phyloP scores from a whole-genome alignment of 2,329 filamentous ascomycete species.

The Penicillium sp. region DNA sequence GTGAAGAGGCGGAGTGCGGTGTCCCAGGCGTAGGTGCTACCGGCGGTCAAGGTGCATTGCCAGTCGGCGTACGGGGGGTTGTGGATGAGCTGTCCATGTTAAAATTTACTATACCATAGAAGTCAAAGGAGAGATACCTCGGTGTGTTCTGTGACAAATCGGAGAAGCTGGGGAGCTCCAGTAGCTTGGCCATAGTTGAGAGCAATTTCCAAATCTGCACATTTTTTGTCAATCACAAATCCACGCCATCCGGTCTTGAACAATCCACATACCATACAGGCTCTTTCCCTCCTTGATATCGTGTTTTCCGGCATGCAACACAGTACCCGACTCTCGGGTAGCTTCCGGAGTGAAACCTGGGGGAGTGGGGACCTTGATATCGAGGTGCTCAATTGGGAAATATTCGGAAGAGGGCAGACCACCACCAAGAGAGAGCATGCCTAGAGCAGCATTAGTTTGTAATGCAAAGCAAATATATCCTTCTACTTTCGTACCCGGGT shows the following conservation, averaged over 20 bases:
- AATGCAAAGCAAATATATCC: background rate
- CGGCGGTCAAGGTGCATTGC: slow-evolving; percentile 78
- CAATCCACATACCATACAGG: slow-evolving; percentile 44
- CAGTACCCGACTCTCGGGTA: slow-evolving; percentile 59
- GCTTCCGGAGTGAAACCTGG: slow-evolving; percentile 71
- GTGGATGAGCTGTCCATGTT: slow-evolving; percentile 62
- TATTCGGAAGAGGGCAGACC: slow-evolving; percentile 85
- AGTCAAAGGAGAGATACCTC: slow-evolving; percentile 53
- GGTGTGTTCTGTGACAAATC: slow-evolving; percentile 92
- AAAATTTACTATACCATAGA: slow-evolving; percentile 1
- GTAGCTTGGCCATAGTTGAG: slow-evolving; percentile 92
- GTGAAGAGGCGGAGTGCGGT: slow-evolving; percentile 80
- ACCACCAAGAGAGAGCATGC: slow-evolving; percentile 87
- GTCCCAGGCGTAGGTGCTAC: slow-evolving; percentile 83
- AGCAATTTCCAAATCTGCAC: slow-evolving; percentile 74
- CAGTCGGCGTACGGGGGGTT: slow-evolving; percentile 87
- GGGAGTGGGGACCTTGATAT: slow-evolving; percentile 68
- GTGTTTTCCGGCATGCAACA: slow-evolving; percentile 74
- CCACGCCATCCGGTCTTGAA: background rate
- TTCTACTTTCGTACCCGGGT: slow-evolving; percentile 54
- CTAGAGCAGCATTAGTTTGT: slow-evolving; percentile 19
- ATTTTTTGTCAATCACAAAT: background rate
- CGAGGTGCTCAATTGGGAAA: slow-evolving; percentile 84
- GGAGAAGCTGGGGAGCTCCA: slow-evolving; percentile 81
- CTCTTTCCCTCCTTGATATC: slow-evolving; percentile 68